Evolutionary conservation across 495 filamentous ascomycete species (phyloP).

Genomic region (Penicillium cataractarum): DNA sequence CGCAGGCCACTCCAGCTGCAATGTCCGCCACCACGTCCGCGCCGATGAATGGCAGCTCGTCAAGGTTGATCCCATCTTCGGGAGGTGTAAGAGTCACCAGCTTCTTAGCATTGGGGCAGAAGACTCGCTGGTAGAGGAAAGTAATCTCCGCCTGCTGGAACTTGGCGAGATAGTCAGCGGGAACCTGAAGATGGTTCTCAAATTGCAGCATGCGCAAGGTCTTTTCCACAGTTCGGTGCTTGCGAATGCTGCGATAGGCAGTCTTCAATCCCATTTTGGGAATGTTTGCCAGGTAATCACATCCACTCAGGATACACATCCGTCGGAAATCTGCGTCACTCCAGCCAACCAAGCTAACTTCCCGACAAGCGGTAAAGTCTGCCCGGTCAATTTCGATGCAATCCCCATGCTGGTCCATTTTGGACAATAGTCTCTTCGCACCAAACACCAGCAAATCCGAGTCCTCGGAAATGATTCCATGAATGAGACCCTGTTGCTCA

Average conservation of each 20-base stretch:
- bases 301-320: conserved; percentile 98
- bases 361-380: conserved; percentile 85
- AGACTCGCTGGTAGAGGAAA: conserved; percentile 93
- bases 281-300: conserved; percentile 89
- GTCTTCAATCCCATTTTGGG: conserved; percentile 89
- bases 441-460: conserved; percentile 97
- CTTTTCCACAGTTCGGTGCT: conserved; percentile 83
- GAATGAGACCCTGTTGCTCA: conserved; percentile 78
- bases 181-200: conserved; percentile 80
- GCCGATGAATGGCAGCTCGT: conserved; percentile 80
- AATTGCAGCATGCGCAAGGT: conserved; percentile 82
- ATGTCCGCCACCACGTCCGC: conserved; percentile 65
- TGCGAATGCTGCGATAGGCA: conserved; percentile 85
- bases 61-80: conserved; percentile 59
- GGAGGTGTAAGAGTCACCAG: conserved; percentile 74
- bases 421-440: conserved; percentile 85
- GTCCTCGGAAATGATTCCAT: conserved; percentile 92
- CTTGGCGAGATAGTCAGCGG: conserved; percentile 71
- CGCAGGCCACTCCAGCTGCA: conserved; percentile 76
- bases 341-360: conserved; percentile 90
- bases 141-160: conserved; percentile 89
- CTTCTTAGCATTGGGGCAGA: conserved; percentile 70
- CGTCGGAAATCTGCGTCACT: conserved; percentile 85
- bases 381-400: conserved; percentile 87
- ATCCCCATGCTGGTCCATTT: conserved; percentile 90